Evolutionary conservation across 176 grass and related monocot genomes (phyloP).

Genomic region (Zoysia japonica): DNA sequence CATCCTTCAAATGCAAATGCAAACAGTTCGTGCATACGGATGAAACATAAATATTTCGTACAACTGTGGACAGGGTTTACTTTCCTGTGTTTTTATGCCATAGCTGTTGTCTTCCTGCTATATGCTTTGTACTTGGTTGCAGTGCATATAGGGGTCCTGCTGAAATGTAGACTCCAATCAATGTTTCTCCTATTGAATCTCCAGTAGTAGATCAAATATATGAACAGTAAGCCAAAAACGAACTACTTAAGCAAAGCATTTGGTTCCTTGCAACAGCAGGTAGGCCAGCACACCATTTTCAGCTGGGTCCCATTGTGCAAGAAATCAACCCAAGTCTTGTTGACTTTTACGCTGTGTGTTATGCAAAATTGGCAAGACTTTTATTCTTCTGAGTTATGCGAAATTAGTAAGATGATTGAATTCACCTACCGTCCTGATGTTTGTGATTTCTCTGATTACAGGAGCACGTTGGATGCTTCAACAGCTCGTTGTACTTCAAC

Average conservation of each 20-base stretch:
- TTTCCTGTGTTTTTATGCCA: background rate
- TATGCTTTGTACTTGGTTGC: background rate
- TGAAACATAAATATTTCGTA: background rate
- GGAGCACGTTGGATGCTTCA: conserved; percentile 41
- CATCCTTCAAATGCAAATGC: background rate
- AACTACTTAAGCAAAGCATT: background rate
- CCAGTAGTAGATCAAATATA: background rate
- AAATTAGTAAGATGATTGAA: background rate
- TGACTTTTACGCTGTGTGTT: background rate
- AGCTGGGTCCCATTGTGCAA: background rate
- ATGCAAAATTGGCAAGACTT: background rate
- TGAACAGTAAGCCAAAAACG: background rate
- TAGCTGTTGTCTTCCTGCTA: background rate
- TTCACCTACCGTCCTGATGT: background rate
- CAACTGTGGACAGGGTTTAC: background rate
- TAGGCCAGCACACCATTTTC: background rate
- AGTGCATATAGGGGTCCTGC: background rate
- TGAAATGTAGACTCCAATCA: background rate
- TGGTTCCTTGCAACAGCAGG: background rate
- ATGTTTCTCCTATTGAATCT: background rate
- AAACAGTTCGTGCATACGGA: too few relatives aligned
- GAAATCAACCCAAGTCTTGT: background rate
- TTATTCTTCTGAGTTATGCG: too few relatives aligned
- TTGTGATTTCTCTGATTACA: background rate
- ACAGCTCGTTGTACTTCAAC: background rate